A percentile compares a stretch with the other conserved stretches of the same genome.
Conservation (phyloP, 225 moss, liverwort and hornwort species). For the Antitrichia curtipendula region DNA sequence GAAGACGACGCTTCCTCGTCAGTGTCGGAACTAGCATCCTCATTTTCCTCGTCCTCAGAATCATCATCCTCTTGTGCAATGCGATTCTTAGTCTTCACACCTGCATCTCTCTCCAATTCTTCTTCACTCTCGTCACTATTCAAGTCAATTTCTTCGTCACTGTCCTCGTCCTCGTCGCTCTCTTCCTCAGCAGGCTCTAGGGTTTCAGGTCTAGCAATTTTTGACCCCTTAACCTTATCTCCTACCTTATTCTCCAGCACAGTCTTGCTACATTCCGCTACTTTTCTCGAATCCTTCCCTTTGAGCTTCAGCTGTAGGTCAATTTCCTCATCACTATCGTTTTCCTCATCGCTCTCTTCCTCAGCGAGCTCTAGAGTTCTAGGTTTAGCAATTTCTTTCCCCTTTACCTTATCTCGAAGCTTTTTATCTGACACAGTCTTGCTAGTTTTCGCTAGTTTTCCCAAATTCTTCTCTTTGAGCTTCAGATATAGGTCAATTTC, state of each 20-base stretch:
- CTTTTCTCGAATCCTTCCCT: neutral
- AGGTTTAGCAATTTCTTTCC: neutral
- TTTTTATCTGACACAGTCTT: neutral
- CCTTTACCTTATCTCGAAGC: neutral
- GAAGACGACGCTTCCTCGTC: slow-evolving; percentile 41
- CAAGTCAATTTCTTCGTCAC: slow-evolving; percentile 5
- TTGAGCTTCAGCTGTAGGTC: neutral
- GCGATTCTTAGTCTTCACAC: neutral
- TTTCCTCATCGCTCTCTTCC: slow-evolving; percentile 11
- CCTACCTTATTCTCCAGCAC: neutral
- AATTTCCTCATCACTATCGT: neutral
- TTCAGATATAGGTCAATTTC: neutral
- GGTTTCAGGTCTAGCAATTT: neutral
- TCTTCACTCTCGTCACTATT: slow-evolving; percentile 20
- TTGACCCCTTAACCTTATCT: neutral
- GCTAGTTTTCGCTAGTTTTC: neutral
- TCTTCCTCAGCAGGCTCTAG: neutral
- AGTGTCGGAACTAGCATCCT: neutral
- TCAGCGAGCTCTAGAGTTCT: neutral
- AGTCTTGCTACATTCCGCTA: neutral
- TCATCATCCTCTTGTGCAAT: neutral
- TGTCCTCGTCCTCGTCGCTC: slow-evolving; percentile 14
- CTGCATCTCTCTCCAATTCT: neutral
- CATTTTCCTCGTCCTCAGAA: slow-evolving; percentile 1
- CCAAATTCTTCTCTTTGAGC: neutral